Percentiles rank a stretch among this genome's conserved stretches.
phyloP scores from a whole-genome alignment of 169 alveolate species.

The Perkinsus marinus region DNA sequence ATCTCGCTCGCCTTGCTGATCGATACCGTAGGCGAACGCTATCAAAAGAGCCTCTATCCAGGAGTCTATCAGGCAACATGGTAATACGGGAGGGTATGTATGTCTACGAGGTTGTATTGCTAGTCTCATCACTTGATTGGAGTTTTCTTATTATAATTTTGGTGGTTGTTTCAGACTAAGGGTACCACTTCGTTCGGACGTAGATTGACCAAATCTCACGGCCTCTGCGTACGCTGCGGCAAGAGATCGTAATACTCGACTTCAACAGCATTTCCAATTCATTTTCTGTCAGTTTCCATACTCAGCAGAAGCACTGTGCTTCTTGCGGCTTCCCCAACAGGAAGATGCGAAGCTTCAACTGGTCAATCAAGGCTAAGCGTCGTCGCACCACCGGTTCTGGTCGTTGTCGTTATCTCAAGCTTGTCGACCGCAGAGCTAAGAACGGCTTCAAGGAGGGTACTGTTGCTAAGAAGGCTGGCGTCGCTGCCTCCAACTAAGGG shows the following conservation, averaged over 20 bases:
- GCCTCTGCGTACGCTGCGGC: conserved; percentile 62
- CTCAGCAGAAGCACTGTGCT: conserved; percentile 51
- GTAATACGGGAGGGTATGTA: not conserved
- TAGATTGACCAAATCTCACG: conserved; percentile 54
- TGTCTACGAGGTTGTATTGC: not conserved
- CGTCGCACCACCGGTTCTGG: conserved; percentile 67
- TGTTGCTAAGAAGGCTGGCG: not conserved
- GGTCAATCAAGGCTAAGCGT: conserved; percentile 49
- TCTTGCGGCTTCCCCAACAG: conserved; percentile 54
- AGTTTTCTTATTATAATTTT: no score
- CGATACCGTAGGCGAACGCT: no score
- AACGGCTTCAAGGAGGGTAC: conserved; percentile 60
- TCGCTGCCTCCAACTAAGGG: not conserved
- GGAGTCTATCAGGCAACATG: not conserved
- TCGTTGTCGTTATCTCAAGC: conserved; percentile 55
- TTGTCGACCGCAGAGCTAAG: conserved; percentile 57
- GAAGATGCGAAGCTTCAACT: conserved; percentile 53
- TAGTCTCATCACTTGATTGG: no score
- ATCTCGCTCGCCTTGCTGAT: no score
- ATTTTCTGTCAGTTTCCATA: conserved; percentile 32
- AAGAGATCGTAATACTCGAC: conserved; percentile 17
- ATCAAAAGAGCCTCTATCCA: not conserved
- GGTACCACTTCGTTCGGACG: conserved; percentile 64
- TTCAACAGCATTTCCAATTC: not conserved
- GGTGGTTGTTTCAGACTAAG: conserved; percentile 16